A percentile compares a stretch with the other conserved stretches of the same genome.
Evolutionary conservation across 192 early-diverging fungal genomes (phyloP).

Genomic region (Funneliformis geosporum): DNA sequence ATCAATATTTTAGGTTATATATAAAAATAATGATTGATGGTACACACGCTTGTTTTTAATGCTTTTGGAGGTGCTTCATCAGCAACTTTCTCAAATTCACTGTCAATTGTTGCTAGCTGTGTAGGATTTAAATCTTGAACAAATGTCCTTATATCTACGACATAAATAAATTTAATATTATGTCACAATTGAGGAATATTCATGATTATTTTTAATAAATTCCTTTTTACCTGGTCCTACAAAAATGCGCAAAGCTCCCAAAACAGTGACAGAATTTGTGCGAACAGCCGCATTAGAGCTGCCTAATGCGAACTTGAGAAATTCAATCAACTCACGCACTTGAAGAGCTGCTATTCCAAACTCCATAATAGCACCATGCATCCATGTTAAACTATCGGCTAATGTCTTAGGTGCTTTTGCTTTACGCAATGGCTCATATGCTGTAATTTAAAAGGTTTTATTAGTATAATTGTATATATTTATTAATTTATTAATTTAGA

Average conservation of each 20-base stretch:
- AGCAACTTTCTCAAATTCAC: conserved; percentile 90
- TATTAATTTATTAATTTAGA: background rate
- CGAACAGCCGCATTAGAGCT: conserved; percentile 86
- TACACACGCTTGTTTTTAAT: conserved; percentile 48
- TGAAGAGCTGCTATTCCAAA: conserved; percentile 86
- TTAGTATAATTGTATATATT: background rate
- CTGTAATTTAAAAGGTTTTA: conserved; percentile 25
- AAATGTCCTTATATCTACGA: conserved; percentile 74
- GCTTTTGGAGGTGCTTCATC: conserved; percentile 66
- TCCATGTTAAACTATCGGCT: conserved; percentile 86
- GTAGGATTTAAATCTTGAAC: conserved; percentile 86
- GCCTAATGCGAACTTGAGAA: conserved; percentile 77
- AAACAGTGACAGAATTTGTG: conserved; percentile 72
- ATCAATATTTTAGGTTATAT: background rate
- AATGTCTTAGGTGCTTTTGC: conserved; percentile 90
- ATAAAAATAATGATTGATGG: background rate
- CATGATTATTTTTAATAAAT: background rate
- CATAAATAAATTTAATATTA: conserved; percentile 18
- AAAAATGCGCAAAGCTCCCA: conserved; percentile 81
- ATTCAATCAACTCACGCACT: conserved; percentile 78
- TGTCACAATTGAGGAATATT: background rate
- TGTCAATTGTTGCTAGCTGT: conserved; percentile 80
- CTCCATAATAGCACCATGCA: conserved; percentile 80
- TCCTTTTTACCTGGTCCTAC: conserved; percentile 68
- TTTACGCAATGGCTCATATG: conserved; percentile 74